Evolutionary conservation across 768 basidiomycete species (phyloP), one percentile per base, ranked within the genome.

Genomic region (Pleurotus citrinopileatus): DNA sequence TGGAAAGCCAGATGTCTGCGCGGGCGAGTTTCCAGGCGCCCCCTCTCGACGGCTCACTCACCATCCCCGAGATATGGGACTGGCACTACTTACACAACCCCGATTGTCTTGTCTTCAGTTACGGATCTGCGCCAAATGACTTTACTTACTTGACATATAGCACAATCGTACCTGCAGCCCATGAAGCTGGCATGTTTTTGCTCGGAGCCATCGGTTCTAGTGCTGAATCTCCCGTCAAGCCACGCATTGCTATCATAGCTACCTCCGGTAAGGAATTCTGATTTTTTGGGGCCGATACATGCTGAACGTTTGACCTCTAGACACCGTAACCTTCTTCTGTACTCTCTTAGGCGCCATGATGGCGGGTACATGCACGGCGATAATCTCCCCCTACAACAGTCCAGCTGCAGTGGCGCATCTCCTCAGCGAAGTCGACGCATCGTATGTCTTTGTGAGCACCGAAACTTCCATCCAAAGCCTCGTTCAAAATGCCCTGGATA

Each of bases 381-480:
- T 67, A 23, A 57, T 71, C 12, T 72, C 71, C 9, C 70, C 67
- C 5, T 68, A 68, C 59, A 78, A 76, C 60, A 75, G 73, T 0
- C 63, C 73, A 0, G 63, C 72, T 5, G 76, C 75, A 6, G 69
- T 74, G 27, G 73, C 76, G 1, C 74, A 77, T 52, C 65, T 80
- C 15, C 62, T 75, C 55, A 55, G 57, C 8, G 50, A 48, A 54
- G 42, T 48, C 28, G 15, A 20, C 2, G 27, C 56, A 19, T 37
- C 50, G 27, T 55, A 63, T 46, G 23, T 70, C 20, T 58, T 70
- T 15, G 62, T 67, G 42, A 59, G 66, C 20, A 20, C 23, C 2
- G 68, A 69, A 7, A 13, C 32, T n/a, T 15, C 17, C 20, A 36
- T 51, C 19, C 27, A 25, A 15, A n/a, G 17, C 2, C 25, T 51